phyloP scores from a whole-genome alignment of 164 flowering plant species.

The Piper betle region DNA sequence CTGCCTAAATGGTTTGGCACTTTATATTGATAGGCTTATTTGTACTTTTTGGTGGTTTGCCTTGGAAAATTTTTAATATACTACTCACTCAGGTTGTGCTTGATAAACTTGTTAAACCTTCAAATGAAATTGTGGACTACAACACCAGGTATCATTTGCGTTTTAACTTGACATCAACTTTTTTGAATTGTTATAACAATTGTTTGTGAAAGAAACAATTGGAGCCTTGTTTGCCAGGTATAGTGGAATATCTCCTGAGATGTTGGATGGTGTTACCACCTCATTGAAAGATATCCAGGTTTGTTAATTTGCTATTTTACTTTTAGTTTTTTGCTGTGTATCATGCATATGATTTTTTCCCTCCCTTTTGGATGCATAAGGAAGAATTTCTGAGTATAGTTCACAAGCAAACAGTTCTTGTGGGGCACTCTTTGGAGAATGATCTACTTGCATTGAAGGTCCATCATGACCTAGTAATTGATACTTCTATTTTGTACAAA shows the following conservation, averaged over 20 bases:
- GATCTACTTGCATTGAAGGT: conserved; percentile 83
- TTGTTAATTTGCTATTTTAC: neutral
- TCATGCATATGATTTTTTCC: neutral
- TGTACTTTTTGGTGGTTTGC: neutral
- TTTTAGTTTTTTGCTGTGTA: neutral
- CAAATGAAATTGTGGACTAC: conserved; percentile 68
- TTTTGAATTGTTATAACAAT: neutral
- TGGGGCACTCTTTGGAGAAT: conserved; percentile 98
- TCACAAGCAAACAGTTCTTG: conserved; percentile 72
- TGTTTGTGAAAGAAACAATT: neutral
- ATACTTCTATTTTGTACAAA: conserved; percentile 82
- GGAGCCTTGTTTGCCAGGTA: conserved; percentile 33
- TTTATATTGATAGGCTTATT: too few relatives aligned
- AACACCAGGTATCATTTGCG: conserved; percentile 59
- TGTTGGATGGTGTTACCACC: conserved; percentile 76
- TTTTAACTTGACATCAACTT: neutral
- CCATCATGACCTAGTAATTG: conserved; percentile 65
- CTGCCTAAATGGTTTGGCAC: neutral
- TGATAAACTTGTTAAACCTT: conserved; percentile 88
- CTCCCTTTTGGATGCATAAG: conserved; percentile 22
- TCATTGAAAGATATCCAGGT: conserved; percentile 87
- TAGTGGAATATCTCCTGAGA: conserved; percentile 92
- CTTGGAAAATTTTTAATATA: neutral
- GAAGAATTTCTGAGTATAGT: conserved; percentile 77
- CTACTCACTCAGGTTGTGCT: conserved; percentile 52